Evolutionary conservation across 2,329 filamentous ascomycete genomes (phyloP).

Genomic region (Annulohypoxylon truncatum): DNA sequence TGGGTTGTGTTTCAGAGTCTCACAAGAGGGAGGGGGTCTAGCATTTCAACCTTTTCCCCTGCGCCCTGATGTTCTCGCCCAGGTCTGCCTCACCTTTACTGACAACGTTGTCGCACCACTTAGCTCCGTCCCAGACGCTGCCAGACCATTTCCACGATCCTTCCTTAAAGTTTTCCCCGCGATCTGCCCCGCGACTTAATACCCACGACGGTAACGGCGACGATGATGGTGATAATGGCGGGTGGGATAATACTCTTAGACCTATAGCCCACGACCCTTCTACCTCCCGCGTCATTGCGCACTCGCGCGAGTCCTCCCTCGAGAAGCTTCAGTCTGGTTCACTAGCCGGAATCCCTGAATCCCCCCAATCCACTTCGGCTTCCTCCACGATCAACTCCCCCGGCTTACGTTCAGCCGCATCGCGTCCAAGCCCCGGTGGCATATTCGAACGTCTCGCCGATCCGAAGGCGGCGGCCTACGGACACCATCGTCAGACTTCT

Average conservation of each 20-base stretch:
- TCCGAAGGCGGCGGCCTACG: slow-evolving; percentile 71
- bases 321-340: slow-evolving; percentile 61
- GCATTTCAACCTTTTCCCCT: slow-evolving; percentile 29
- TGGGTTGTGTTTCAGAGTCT: slow-evolving; percentile 45
- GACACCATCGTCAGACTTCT: slow-evolving; percentile 94
- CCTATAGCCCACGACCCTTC: slow-evolving; percentile 57
- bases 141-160: slow-evolving; percentile 66
- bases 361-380: slow-evolving; percentile 46
- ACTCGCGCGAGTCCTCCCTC: slow-evolving; percentile 69
- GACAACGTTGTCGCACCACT: slow-evolving; percentile 43
- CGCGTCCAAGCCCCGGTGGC: slow-evolving; percentile 56
- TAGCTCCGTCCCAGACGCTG: slow-evolving; percentile 70
- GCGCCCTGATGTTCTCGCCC: slow-evolving; percentile 22
- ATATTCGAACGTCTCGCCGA: slow-evolving; percentile 66
- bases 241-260: slow-evolving; percentile 65
- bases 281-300: slow-evolving; percentile 56
- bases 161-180: slow-evolving; percentile 63
- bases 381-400: slow-evolving; percentile 50
- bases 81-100: slow-evolving; percentile 42
- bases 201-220: slow-evolving; percentile 60
- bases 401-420: slow-evolving; percentile 55
- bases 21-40: slow-evolving; percentile 46
- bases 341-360: slow-evolving; percentile 50
- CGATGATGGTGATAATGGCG: slow-evolving; percentile 48
- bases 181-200: slow-evolving; percentile 63